Base-by-base conservation (phyloP, 2,329 filamentous ascomycete species). In the Talaromyces pinophilus region DNA sequence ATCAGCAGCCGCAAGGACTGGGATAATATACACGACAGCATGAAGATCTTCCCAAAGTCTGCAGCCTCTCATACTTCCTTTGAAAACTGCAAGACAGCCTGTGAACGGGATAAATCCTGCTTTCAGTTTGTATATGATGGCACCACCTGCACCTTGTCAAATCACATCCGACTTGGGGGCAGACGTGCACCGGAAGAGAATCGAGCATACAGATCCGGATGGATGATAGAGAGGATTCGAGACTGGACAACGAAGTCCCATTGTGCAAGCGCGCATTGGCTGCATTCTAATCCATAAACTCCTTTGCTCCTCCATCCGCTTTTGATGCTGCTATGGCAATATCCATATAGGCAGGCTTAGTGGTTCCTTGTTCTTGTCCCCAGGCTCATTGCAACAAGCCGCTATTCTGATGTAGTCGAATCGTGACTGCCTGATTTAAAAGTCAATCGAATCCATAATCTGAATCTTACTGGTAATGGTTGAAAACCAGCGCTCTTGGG, bases 51-150 rank as follows among this genome's bases (percentile, higher is more conserved):
- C 30, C 59, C 59, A 38, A 62, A 52, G 19, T 5, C 10, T 28
- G 13, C 2, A 40, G 13, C 28, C 17, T 25, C 59, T 40, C 59
- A 62, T 52, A 35, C 10, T 22, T 62, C 59, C 44, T 50, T 52
- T 25, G 44, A 62, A 52, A 52, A 52, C 13, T 62, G 59, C 30
- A 48, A 40, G 28, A 22, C 1, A 50, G 59, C 59, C 28, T 62
- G 59, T 40, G 59, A 62, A 50, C 17, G 7, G 33, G 42, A 62
- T 13, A 62, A 52, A 8, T 28, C 44, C n/a, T 62, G 59, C 59
- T 50, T 62, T 62, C 59, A 62, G 7, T 62, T 62, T 52, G 59
- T 62, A 5, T 52, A 62, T 52, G 17, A 62, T n/a, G 28, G 59
- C 28, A 38, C 44, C 17, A 52, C 42, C 30, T 62, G 59, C 44